Base-by-base conservation (phyloP, 2,329 filamentous ascomycete genomes). In the Escovopsis weberi region DNA sequence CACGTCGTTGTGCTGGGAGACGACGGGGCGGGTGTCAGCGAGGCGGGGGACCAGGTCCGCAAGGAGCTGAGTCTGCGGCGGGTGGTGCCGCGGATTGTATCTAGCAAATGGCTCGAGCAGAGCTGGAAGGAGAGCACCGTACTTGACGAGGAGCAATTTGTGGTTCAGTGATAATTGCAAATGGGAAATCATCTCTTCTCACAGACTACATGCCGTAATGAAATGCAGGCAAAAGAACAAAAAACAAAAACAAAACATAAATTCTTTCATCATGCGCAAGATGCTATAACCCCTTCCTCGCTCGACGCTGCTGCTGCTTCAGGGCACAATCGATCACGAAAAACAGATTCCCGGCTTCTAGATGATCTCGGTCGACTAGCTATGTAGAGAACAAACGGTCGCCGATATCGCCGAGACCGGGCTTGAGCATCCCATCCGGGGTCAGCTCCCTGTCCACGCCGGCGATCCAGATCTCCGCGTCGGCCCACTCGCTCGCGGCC, bases 391-490 rank as follows among this genome's bases (percentile, higher is more conserved):
- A 95, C 62, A 96, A 61, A 40, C 89, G 69, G 64, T 96, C 89
- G 1, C 89, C 89, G 44, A 95, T 80, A 63, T 95, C 89, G 1
- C 88, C 89, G 49, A 95, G 55, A 0, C 89, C 89, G 0, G 88
- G 88, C 66, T 82, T 83, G 49, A 95, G 80, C 87, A 95, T 94
- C 8, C 89, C 88, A 50, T 70, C 72, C n/a, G 73, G 68, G 50
- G 87, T 85, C 42, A 91, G 68, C 56, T 75, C 72, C 48, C 65
- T 65, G 60, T 96, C 89, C 18, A 94, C 70, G 1, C 77, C 86
- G 0, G 85, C 89, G 34, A 89, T 69, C 79, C 85, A 94, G 43
- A 96, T 70, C 55, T 88, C 75, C 0, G 83, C 79, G 53, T 83
- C 82, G 2, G 77, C 71, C 85, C 87, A 94, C 61, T 85, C 82